Evolutionary conservation across 192 early-diverging fungal genomes (phyloP).

Genomic region (Gaertneriomyces semiglobifer): DNA sequence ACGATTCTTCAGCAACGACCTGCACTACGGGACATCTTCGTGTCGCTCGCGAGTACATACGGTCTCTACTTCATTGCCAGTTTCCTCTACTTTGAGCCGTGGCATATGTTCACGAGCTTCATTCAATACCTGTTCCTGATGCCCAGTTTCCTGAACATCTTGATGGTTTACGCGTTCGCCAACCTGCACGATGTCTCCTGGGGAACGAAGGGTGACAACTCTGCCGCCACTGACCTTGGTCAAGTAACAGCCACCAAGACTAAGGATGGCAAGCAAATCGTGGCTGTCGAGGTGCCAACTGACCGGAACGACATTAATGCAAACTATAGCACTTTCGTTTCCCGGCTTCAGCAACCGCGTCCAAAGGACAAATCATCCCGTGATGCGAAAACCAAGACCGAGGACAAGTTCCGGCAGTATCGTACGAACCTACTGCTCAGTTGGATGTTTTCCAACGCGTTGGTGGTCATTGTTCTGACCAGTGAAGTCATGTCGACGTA

Average conservation of each 20-base stretch:
- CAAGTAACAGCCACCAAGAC: conserved; percentile 70
- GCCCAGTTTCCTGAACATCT: conserved; percentile 87
- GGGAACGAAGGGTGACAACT: conserved; percentile 92
- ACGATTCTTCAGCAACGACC: conserved; percentile 18
- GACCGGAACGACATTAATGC: conserved; percentile 76
- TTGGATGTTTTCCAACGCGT: conserved; percentile 84
- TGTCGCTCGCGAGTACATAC: conserved; percentile 78
- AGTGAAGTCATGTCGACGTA: conserved; percentile 31
- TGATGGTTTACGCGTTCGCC: conserved; percentile 88
- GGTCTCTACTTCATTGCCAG: conserved; percentile 77
- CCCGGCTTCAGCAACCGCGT: conserved; percentile 53
- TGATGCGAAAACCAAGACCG: conserved; percentile 78
- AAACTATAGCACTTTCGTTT: conserved; percentile 76
- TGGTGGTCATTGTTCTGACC: conserved; percentile 70
- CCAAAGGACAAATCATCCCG: conserved; percentile 56
- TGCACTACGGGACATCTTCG: conserved; percentile 74
- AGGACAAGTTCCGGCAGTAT: conserved; percentile 87
- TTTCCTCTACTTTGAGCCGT: conserved; percentile 80
- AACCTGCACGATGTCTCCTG: conserved; percentile 95
- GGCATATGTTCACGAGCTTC: conserved; percentile 87
- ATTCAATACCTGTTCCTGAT: conserved; percentile 84
- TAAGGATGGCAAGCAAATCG: conserved; percentile 66
- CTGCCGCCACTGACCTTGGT: conserved; percentile 63
- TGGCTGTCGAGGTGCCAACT: conserved; percentile 71
- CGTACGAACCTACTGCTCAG: conserved; percentile 74